A percentile compares a stretch with the other conserved stretches of the same genome.
Evolutionary conservation across 306 rosid genomes (phyloP).

Genomic region (Glycine soja): DNA sequence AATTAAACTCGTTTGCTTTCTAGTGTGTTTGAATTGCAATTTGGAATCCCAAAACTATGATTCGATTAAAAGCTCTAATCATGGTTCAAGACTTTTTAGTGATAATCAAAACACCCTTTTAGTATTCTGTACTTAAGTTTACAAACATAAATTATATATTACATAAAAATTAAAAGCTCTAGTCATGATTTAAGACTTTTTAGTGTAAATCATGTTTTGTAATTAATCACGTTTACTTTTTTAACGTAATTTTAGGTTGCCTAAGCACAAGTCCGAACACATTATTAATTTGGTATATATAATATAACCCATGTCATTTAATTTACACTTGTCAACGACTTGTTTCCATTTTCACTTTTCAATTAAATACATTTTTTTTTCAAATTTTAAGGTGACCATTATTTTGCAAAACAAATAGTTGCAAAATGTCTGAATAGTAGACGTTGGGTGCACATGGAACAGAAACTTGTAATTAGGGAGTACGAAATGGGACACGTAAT

Average conservation of each 20-base stretch:
- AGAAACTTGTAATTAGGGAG: slow-evolving; percentile 39
- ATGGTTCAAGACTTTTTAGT: too few species aligned
- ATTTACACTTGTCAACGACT: not conserved
- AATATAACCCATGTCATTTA: too few species aligned
- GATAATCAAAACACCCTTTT: too few species aligned
- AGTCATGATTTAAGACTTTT: too few species aligned
- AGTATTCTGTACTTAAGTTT: not conserved
- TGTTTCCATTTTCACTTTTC: slow-evolving; percentile 11
- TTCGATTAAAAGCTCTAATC: too few species aligned
- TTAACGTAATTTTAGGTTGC: not conserved
- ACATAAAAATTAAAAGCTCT: too few species aligned
- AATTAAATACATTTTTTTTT: not conserved
- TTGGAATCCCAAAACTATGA: too few species aligned
- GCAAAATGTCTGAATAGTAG: not conserved
- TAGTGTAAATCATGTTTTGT: too few species aligned
- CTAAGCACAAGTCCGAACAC: not conserved
- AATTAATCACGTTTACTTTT: not conserved
- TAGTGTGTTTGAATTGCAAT: not conserved
- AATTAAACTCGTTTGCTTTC: not conserved
- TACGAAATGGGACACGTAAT: slow-evolving; percentile 25
- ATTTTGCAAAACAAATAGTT: not conserved
- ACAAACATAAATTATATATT: not conserved
- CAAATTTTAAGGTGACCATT: not conserved
- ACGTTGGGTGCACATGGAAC: slow-evolving; percentile 20
- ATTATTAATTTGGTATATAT: not conserved